A percentile compares a stretch with the other conserved stretches of the same genome.
Evolutionary conservation across 805 yeast species (phyloP).

Genomic region (Schizosaccharomyces cryophilus): DNA sequence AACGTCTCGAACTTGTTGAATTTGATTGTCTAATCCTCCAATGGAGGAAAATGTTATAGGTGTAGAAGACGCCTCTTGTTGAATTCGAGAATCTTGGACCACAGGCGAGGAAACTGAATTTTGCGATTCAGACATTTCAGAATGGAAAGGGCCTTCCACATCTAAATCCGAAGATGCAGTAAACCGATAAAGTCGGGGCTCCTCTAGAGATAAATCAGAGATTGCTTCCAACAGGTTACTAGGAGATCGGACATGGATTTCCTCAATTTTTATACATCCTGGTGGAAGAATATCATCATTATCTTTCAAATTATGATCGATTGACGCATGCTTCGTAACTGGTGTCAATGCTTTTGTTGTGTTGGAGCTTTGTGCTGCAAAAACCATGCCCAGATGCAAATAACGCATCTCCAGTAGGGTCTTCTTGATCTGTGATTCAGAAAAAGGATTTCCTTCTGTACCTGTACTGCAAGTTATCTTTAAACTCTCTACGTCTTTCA

Average conservation of each 20-base stretch:
- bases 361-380: neutral
- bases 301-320: neutral
- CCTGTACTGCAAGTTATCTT: neutral
- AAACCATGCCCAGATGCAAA: neutral
- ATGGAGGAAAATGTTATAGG: constrained; percentile 24
- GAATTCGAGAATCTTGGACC: neutral
- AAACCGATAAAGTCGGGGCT: neutral
- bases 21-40: constrained; percentile 56
- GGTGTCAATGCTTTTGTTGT: neutral
- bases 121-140: neutral
- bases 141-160: neutral
- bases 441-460: neutral
- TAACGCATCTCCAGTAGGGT: neutral
- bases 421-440: neutral
- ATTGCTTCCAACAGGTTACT: neutral
- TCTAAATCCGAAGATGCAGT: neutral
- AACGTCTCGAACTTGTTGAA: constrained; percentile 34
- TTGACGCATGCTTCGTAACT: neutral
- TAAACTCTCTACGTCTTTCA: neutral
- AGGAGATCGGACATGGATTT: neutral
- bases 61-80: neutral
- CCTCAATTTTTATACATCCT: neutral
- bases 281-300: neutral
- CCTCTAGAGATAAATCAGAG: neutral
- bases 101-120: neutral